phyloP scores from a whole-genome alignment of 257 asterid species.

The Solanum etuberosum region DNA sequence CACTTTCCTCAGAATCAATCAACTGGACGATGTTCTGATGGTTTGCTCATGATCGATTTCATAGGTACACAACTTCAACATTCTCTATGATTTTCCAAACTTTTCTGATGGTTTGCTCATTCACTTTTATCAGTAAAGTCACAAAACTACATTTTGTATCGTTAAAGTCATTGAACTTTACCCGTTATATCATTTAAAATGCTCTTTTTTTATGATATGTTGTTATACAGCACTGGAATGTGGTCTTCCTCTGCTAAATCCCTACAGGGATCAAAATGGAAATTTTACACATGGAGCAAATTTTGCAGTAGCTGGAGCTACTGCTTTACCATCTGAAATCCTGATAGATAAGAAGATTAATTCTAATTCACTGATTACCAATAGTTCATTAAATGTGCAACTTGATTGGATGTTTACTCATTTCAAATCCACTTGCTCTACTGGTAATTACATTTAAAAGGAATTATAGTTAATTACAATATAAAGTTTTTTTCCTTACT shows the following conservation, averaged over 20 bases:
- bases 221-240: constrained; percentile 1
- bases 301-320: constrained; percentile 16
- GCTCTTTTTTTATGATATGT: background rate
- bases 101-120: background rate
- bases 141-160: background rate
- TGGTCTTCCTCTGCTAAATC: constrained; percentile 9
- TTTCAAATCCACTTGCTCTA: constrained; percentile 9
- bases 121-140: background rate
- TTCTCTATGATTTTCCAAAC: background rate
- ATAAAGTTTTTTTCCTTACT: background rate
- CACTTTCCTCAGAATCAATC: background rate
- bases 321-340: constrained; percentile 5
- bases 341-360: constrained; percentile 1
- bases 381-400: constrained; percentile 10
- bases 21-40: constrained; percentile 17
- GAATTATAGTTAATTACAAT: background rate
- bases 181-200: background rate
- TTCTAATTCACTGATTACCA: background rate
- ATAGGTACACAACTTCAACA: background rate
- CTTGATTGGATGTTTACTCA: constrained; percentile 12
- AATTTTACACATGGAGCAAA: constrained; percentile 9
- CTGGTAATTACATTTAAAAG: background rate
- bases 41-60: constrained; percentile 9
- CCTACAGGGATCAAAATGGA: background rate
- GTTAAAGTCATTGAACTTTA: background rate